Base-by-base conservation (phyloP, 805 yeast species). In the Metschnikowia lochheadii region DNA sequence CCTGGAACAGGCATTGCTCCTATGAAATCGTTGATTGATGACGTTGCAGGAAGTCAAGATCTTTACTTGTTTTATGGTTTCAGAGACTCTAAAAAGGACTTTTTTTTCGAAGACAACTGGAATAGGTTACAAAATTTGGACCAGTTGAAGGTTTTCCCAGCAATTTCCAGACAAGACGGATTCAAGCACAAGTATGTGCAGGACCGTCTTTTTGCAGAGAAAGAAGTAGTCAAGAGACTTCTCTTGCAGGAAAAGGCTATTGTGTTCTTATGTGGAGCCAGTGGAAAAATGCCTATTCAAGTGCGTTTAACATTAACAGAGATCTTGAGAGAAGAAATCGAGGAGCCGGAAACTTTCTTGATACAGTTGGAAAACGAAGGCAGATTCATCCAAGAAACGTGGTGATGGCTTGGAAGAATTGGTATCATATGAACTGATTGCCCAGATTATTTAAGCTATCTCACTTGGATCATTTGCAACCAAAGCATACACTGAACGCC, bases 1-100 rank as follows among this genome's bases (percentile, higher is more conserved):
- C 96, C 99, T 0, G 99, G 99, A 3, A 95, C 98, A 0, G 99
- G 99, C 2, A 75, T 94, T 10, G 99, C 99, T 0, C 99, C 99
- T 2, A 82, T 92, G 78, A 80, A 89, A 60, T 78, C 88, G 1
- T 61, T 91, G 38, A 76, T 92, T 13, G 80, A 80, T 40, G 60
- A 72, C 1, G 58, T 65, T 2, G 51, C 65, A 17, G 58, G 57
- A 1, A 41, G 50, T 1, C 71, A 69, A 26, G 63, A 66, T 1
- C 60, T 85, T 38, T 68, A 76, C 40, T 65, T 92, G 26, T 88
- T 91, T 58, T 80, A 81, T 53, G 99, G 98, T 1, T 85, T 85
- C 66, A 71, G 98, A 50, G 75, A 66, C 58, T 72, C 73, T 40
- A 73, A 72, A 2, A 85, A 80, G 56, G 98, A 92, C 67, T 87